Percentiles rank a stretch among this genome's conserved stretches.
Evolutionary conservation across 306 rosid species (phyloP).

Genomic region (Erythrophleum fordii): DNA sequence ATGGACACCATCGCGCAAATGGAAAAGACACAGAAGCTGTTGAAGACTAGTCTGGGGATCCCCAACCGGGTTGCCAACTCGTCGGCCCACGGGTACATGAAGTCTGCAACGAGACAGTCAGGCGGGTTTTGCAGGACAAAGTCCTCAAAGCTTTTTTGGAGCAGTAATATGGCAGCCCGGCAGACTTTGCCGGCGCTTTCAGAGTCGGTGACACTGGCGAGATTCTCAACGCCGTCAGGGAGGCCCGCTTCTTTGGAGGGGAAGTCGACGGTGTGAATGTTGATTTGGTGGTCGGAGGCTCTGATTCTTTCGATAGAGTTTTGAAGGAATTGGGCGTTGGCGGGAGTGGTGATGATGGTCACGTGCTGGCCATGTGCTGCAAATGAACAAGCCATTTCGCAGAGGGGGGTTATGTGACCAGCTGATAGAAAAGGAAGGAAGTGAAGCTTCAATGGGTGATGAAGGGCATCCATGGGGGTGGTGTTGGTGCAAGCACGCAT

Average conservation of each 20-base stretch:
- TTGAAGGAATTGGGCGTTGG: neutral
- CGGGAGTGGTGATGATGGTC: slow-evolving; percentile 23
- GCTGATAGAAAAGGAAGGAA: slow-evolving; percentile 32
- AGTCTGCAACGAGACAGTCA: slow-evolving; percentile 7
- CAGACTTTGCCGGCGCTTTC: neutral
- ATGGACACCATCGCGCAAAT: slow-evolving; percentile 5
- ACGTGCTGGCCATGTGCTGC: slow-evolving; percentile 2
- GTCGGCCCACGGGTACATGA: slow-evolving; percentile 14
- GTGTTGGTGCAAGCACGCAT: no score
- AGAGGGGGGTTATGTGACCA: slow-evolving; percentile 34
- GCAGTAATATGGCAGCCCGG: neutral
- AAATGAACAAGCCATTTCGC: slow-evolving; percentile 33
- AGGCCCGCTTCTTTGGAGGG: slow-evolving; percentile 16
- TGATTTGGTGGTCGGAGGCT: neutral
- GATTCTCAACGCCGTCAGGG: neutral
- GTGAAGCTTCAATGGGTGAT: slow-evolving; percentile 13
- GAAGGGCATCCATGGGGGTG: neutral
- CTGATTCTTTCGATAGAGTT: neutral
- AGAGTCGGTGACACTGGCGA: neutral
- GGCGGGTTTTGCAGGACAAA: neutral
- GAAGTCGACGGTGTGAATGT: neutral
- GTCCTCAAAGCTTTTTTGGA: neutral
- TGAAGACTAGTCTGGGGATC: slow-evolving; percentile 27
- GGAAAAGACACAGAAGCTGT: neutral
- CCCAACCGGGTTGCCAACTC: neutral